Evolutionary conservation across 129 eudicot species (phyloP).

Genomic region (Chrysanthemum makinoi): DNA sequence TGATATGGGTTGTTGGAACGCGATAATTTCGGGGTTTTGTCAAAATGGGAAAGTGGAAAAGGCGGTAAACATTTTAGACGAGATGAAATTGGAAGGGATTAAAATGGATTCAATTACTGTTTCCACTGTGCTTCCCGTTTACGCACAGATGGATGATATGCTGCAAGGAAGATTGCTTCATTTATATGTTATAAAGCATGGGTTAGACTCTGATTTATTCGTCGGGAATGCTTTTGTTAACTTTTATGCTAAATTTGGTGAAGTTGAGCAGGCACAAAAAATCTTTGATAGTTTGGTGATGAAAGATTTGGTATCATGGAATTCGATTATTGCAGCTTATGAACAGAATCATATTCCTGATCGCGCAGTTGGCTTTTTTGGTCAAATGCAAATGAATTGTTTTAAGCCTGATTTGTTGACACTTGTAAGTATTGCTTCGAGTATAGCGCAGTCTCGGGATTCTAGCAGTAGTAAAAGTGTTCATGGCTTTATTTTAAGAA

Average conservation of each 20-base stretch:
- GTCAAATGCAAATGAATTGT: slow-evolving; percentile 43
- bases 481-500: slow-evolving; percentile 60
- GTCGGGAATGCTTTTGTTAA: slow-evolving; percentile 81
- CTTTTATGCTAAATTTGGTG: slow-evolving; percentile 77
- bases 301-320: slow-evolving; percentile 85
- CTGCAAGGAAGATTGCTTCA: slow-evolving; percentile 51
- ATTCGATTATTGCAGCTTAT: slow-evolving; percentile 85
- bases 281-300: slow-evolving; percentile 55
- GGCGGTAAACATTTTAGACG: slow-evolving; percentile 58
- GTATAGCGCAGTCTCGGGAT: slow-evolving; percentile 63
- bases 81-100: slow-evolving; percentile 64
- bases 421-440: slow-evolving; percentile 71
- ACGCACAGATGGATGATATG: slow-evolving; percentile 58
- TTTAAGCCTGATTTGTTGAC: slow-evolving; percentile 64
- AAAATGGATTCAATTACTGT: slow-evolving; percentile 68
- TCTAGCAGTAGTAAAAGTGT: slow-evolving; percentile 41
- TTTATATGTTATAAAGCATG: slow-evolving; percentile 66
- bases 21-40: slow-evolving; percentile 80
- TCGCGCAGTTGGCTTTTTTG: slow-evolving; percentile 42
- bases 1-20: slow-evolving; percentile 89
- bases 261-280: slow-evolving; percentile 45
- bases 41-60: slow-evolving; percentile 56
- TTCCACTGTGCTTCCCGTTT: slow-evolving; percentile 65
- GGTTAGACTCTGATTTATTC: slow-evolving; percentile 60
- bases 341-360: slow-evolving; percentile 65